Evolutionary conservation across 1,284 basidiomycete genomes (phyloP).

Genomic region (Malassezia cuniculi): DNA sequence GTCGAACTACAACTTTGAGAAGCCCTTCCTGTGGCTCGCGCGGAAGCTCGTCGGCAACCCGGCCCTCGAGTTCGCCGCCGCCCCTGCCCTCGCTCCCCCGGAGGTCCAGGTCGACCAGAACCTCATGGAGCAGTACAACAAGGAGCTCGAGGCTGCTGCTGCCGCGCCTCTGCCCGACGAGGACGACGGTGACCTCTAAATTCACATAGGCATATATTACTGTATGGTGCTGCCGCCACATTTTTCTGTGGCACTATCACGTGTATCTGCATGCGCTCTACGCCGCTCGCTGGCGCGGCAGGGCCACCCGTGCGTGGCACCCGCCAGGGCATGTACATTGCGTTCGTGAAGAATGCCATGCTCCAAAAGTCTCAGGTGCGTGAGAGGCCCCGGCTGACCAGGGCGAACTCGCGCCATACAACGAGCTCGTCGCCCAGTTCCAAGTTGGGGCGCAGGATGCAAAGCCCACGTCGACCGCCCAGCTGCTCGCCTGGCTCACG

Average conservation of each 20-base stretch:
- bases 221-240: too few species aligned
- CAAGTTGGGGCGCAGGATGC: constrained; percentile 16
- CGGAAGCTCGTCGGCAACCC: constrained; percentile 93
- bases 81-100: constrained; percentile 85
- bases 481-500: constrained; percentile 46
- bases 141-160: constrained; percentile 56
- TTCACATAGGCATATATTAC: too few species aligned
- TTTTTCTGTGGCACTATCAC: too few species aligned
- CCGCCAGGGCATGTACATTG: constrained; percentile 62
- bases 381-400: constrained; percentile 8
- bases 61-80: constrained; percentile 84
- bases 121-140: constrained; percentile 72
- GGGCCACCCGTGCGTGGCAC: constrained; percentile 3
- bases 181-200: constrained; percentile 47
- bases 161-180: constrained; percentile 51
- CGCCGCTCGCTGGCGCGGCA: background rate
- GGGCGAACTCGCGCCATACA: constrained; percentile 44
- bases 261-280: too few species aligned
- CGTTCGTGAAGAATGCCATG: constrained; percentile 68
- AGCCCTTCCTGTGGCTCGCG: constrained; percentile 98
- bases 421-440: constrained; percentile 51
- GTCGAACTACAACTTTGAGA: constrained; percentile 99
- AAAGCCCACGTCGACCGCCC: constrained; percentile 19
- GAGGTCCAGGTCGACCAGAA: constrained; percentile 72
- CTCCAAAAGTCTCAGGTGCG: constrained; percentile 59